Evolutionary conservation across 2,329 filamentous ascomycete species (phyloP).

Genomic region (Elsinoe australis): DNA sequence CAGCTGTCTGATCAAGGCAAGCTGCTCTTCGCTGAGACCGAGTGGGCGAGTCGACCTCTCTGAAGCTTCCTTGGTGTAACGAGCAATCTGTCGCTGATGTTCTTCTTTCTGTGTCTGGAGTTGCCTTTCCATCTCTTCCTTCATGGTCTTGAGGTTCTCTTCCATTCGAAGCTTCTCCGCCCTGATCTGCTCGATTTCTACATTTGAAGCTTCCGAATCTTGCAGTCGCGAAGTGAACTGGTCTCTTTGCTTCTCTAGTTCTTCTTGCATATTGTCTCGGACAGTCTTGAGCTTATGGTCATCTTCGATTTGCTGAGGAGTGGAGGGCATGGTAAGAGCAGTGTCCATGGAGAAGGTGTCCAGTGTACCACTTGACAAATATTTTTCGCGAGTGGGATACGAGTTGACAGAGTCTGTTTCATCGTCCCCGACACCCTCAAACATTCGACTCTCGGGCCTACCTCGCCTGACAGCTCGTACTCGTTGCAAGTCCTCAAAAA

Average conservation of each 20-base stretch:
- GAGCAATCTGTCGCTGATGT: slow-evolving; percentile 76
- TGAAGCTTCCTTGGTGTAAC: slow-evolving; percentile 55
- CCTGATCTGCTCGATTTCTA: slow-evolving; percentile 75
- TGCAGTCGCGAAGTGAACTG: slow-evolving; percentile 73
- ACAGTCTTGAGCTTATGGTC: slow-evolving; percentile 68
- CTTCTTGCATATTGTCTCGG: slow-evolving; percentile 73
- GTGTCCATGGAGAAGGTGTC: slow-evolving; percentile 97
- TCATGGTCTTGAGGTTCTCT: slow-evolving; percentile 65
- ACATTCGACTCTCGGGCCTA: slow-evolving; percentile 47
- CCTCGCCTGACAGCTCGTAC: slow-evolving; percentile 78
- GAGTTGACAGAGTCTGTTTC: slow-evolving; percentile 85
- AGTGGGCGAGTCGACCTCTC: slow-evolving; percentile 42
- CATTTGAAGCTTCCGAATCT: slow-evolving; percentile 62
- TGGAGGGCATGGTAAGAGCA: slow-evolving; percentile 86
- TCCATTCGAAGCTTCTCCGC: slow-evolving; percentile 82
- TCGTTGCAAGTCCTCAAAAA: slow-evolving; percentile 90
- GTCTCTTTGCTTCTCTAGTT: slow-evolving; percentile 76
- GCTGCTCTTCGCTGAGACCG: slow-evolving; percentile 63
- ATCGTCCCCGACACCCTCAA: slow-evolving; percentile 55
- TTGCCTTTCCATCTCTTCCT: slow-evolving; percentile 82
- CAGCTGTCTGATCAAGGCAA: slow-evolving; percentile 59
- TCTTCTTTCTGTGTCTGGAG: slow-evolving; percentile 74
- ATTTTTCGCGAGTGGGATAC: slow-evolving; percentile 85
- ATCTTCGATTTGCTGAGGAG: slow-evolving; percentile 70
- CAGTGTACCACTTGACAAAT: slow-evolving; percentile 76